phyloP scores from a whole-genome alignment of 148 eudicot genomes.

The Arctostaphylos glauca region DNA sequence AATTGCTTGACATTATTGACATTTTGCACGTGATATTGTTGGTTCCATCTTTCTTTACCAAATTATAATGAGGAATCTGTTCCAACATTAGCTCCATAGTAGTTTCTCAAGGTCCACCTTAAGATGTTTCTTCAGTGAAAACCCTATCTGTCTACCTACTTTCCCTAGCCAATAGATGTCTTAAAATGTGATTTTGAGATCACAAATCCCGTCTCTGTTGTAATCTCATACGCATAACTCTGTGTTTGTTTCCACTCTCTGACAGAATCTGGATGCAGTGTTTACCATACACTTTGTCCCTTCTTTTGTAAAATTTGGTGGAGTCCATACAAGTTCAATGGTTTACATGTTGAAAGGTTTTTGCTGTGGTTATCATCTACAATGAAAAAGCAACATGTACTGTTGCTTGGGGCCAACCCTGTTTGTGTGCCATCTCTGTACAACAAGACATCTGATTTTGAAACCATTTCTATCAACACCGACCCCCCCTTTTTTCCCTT shows the following conservation, averaged over 20 bases:
- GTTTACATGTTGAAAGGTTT: background rate
- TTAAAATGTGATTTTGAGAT: background rate
- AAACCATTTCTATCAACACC: background rate
- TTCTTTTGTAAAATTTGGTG: background rate
- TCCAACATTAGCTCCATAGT: background rate
- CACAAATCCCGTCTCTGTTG: background rate
- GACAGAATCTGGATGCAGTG: background rate
- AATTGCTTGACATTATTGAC: background rate
- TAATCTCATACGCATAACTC: no score
- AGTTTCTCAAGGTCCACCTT: constrained; percentile 4
- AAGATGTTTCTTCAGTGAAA: background rate
- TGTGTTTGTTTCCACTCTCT: background rate
- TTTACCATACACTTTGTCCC: background rate
- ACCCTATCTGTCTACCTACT: background rate
- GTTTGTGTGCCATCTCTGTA: background rate
- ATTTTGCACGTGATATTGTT: background rate
- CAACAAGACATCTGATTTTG: constrained; percentile 4
- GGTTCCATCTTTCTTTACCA: background rate
- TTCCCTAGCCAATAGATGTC: constrained; percentile 1
- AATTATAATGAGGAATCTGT: background rate
- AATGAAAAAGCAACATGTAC: background rate
- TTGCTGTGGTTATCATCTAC: background rate
- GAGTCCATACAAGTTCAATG: background rate
- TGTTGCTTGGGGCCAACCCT: constrained; percentile 10
- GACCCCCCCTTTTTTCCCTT: background rate